Percentiles rank a stretch among this genome's conserved stretches.
phyloP scores from a whole-genome alignment of 805 yeast species.

The Grigorovia yakushimaensis region DNA sequence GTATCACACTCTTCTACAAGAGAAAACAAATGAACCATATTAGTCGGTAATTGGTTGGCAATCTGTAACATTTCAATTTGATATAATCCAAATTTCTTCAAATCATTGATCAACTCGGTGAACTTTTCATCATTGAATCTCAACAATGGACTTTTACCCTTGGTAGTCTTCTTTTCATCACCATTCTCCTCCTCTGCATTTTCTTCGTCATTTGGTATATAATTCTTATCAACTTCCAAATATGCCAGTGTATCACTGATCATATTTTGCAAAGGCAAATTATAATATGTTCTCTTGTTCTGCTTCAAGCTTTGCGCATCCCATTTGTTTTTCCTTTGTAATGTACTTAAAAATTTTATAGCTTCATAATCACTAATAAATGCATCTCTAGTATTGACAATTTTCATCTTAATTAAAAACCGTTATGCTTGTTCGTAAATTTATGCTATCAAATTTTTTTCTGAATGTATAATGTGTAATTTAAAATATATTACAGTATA shows the following conservation, averaged over 20 bases:
- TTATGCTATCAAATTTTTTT: no score
- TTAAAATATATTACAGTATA: no score
- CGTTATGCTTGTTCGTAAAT: no score
- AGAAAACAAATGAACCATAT: constrained; percentile 68
- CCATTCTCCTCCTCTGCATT: constrained; percentile 10
- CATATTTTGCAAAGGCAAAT: constrained; percentile 30
- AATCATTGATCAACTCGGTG: constrained; percentile 21
- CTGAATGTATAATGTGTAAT: no score
- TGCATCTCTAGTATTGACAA: constrained; percentile 40
- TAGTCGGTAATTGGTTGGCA: constrained; percentile 68
- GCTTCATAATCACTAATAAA: constrained; percentile 52
- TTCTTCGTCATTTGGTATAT: constrained; percentile 11
- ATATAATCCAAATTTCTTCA: constrained; percentile 45
- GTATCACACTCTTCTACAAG: constrained; percentile 89
- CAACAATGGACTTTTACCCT: constrained; percentile 17
- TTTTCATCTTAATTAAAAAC: constrained; percentile 28
- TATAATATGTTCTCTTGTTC: constrained; percentile 21
- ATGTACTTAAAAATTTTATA: constrained; percentile 36
- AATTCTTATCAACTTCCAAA: constrained; percentile 15
- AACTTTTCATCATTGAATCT: constrained; percentile 24
- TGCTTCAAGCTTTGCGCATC: constrained; percentile 12
- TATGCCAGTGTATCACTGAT: constrained; percentile 28
- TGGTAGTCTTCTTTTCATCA: constrained; percentile 4
- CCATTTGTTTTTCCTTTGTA: constrained; percentile 33
- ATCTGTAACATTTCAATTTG: constrained; percentile 80